Base-by-base conservation (phyloP, 306 rosid species). In the Morella rubra region DNA sequence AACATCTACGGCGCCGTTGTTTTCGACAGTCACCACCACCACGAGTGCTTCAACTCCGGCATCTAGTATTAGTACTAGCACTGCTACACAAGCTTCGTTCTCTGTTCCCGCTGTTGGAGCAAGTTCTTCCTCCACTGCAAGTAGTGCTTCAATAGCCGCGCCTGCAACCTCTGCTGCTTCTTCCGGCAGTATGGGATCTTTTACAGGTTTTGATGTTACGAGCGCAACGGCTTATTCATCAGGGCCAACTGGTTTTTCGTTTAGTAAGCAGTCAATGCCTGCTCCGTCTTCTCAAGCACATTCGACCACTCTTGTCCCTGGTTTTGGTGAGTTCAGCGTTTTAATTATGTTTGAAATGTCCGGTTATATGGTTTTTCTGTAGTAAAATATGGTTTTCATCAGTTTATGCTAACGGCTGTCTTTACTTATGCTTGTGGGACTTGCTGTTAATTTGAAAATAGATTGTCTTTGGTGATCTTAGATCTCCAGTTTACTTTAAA, bases 241-340 rank as follows among this genome's bases (percentile, higher is more conserved):
- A 12, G 84, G 75, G 32, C 8, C 81, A 13, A 42, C 76, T 59
- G 61, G 61, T 72, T 77, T 88, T 46, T 50, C 77, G 40, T n/a
- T 72, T 13, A 64, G 74, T 45, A 79, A 73, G 46, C 60, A 73
- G 15, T 54, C 81, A 2, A 40, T 65, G 42, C 76, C 84, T 4
- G 83, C 88, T 51, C 78, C 86, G 41, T 74, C 87, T 19, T 46
- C 79, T 10, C 88, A 72, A 80, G 84, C 85, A 9, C 85, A 78
- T 44, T 41, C 86, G 37, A 80, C 78, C 69, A 40, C 79, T 53
- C 50, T 69, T 4, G 13, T 14, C 8, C 86, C 84, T 40, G 46
- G 80, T 14, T 84, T 77, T 49, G 73, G 91, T 87, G 59, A 75
- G 78, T 55, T 80, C 37, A 15, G 40, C 70, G 18, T 16, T 66